Evolutionary conservation across 2,329 filamentous ascomycete species (phyloP).

Genomic region (Corynespora cassiicola): DNA sequence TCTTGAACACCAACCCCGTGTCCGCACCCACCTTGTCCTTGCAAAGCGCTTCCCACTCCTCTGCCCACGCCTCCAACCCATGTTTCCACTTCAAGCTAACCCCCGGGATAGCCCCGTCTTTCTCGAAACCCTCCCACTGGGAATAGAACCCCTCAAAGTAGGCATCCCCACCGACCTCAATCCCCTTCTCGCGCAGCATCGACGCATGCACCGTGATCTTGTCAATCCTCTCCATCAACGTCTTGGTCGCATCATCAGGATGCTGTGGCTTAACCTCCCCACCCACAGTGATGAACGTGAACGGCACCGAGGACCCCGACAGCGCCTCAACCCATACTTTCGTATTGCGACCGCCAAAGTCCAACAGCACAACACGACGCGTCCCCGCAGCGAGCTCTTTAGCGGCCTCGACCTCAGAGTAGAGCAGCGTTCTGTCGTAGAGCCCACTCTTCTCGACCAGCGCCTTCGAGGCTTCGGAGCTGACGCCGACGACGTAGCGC

Average conservation of each 20-base stretch:
- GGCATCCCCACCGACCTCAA: slow-evolving; percentile 19
- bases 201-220: slow-evolving; percentile 25
- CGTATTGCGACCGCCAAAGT: slow-evolving; percentile 26
- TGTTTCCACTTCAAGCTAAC: slow-evolving; percentile 24
- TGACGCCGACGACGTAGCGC: slow-evolving; percentile 20
- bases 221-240: slow-evolving; percentile 2
- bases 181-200: slow-evolving; percentile 26
- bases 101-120: slow-evolving; percentile 15
- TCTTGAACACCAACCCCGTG: slow-evolving; percentile 23
- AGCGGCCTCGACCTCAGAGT: slow-evolving; percentile 13
- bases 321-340: slow-evolving; percentile 16
- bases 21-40: slow-evolving; percentile 24
- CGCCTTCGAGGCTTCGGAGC: slow-evolving; percentile 19
- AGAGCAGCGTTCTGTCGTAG: slow-evolving; percentile 24
- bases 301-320: slow-evolving; percentile 3
- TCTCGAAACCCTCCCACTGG: slow-evolving; percentile 23
- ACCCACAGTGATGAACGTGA: slow-evolving; percentile 22
- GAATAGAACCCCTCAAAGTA: slow-evolving; percentile 23
- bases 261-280: slow-evolving; percentile 17
- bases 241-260: slow-evolving; percentile 8
- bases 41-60: slow-evolving; percentile 30
- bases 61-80: slow-evolving; percentile 25
- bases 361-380: slow-evolving; percentile 20
- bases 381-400: slow-evolving; percentile 2
- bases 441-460: slow-evolving; percentile 20